Base-by-base conservation (phyloP, 192 early-diverging fungal species). In the Oehlia diaphana region DNA sequence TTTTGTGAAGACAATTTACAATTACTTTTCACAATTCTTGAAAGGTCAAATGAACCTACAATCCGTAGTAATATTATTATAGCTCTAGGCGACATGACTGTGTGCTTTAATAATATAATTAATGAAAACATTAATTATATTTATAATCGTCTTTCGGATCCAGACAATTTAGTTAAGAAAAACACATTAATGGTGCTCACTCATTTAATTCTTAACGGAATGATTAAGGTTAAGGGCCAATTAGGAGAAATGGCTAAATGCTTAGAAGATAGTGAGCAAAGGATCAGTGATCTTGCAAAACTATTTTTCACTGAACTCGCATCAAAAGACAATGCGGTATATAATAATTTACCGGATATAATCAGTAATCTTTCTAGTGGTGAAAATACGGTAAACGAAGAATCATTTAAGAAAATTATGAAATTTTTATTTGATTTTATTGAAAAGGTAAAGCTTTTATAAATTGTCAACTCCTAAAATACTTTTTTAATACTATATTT, bases 181-280 rank as follows among this genome's bases (percentile, higher is more conserved):
- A 99, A 97, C 82, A 92, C 96, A 62, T 91, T 99, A 61, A 99
- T 99, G 98, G 98, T 99, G 14, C 83, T 99, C 61, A 97, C 97
- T 0, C 96, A 98, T 82, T 85, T 99, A 84, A 96, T 99, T 63
- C 87, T 99, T 64, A 99, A 99, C 83, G 97, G 97, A 31, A 98
- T 98, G 97, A 92, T 99, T 83, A 99, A 99, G 82, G 97, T 97
- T 50, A 99, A 98, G 83, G 98, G 97, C 12, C 97, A 99, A 80
- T 88, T 99, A 64, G 94, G 94, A 80, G 97, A 98, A 83, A 98
- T 99, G 94, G 97, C 97, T 2, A 99, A 97, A 82, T 99, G 96
- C 68, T 86, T 99, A 9, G 95, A 96, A 79, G 94, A 96, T 81
- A 87, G 88, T 28, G 97, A 98, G 82, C 83, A 83, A 61, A 90